Percentiles rank a stretch among this genome's conserved stretches.
Conservation (phyloP, 1,284 basidiomycete genomes). For the Pholiota adiposa region DNA sequence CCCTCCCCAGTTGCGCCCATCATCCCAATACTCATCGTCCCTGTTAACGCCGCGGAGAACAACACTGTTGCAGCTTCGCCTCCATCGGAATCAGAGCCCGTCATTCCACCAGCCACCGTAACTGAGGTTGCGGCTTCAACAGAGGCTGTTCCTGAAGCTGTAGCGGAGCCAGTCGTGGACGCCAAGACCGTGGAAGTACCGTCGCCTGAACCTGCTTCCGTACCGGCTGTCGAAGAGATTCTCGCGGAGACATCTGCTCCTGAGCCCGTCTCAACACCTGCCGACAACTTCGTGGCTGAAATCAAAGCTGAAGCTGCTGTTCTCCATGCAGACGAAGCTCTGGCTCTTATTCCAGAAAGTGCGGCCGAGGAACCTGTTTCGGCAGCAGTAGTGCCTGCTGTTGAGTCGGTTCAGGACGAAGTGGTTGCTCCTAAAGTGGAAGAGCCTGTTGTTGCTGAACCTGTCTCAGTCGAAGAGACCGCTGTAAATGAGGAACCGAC, state of each 20-base stretch:
- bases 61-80: slow-evolving; percentile 26
- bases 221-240: not conserved
- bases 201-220: slow-evolving; percentile 7
- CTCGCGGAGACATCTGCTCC: not conserved
- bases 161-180: slow-evolving; percentile 4
- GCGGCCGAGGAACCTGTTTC: not conserved
- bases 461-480: not conserved
- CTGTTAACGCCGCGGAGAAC: slow-evolving; percentile 42
- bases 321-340: not conserved
- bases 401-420: not conserved
- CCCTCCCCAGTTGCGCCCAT: slow-evolving; percentile 30
- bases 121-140: not conserved
- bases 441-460: not conserved
- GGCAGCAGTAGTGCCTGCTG: slow-evolving; percentile 1
- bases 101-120: not conserved
- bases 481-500: slow-evolving; percentile 8
- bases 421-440: not conserved
- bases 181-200: slow-evolving; percentile 4
- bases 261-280: not conserved
- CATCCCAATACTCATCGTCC: slow-evolving; percentile 40
- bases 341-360: not conserved
- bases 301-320: not conserved
- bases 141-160: not conserved
- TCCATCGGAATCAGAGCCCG: slow-evolving; percentile 6
- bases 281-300: not conserved